These are phyloP conservation scores for Peniophora sp. DNA, from an alignment of 1,284 basidiomycete genomes.

Conservation along the genomic window DNA sequence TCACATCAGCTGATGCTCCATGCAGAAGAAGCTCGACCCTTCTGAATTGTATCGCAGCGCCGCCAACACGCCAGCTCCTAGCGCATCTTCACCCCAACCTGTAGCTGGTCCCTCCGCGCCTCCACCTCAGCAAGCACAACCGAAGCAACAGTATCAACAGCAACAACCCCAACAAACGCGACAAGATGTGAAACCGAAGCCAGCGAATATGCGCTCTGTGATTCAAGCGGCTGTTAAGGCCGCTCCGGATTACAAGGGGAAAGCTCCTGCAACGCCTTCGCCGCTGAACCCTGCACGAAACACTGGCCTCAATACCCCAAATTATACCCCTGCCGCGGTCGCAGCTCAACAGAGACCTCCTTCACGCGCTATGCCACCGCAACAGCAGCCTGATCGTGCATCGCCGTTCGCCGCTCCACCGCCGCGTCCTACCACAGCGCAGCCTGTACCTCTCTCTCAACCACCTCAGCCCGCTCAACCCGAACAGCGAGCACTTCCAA, in stretches of 20 bases:
- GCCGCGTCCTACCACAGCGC: too few relatives aligned
- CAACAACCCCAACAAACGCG: neutral
- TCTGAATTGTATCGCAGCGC: slow-evolving; percentile 69
- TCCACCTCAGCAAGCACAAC: neutral
- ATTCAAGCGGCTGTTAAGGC: slow-evolving; percentile 1
- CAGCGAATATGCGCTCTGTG: slow-evolving; percentile 13
- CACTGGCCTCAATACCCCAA: slow-evolving; percentile 2
- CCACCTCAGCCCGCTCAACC: too few relatives aligned
- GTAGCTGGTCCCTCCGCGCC: neutral
- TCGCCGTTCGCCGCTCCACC: too few relatives aligned
- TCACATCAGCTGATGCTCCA: neutral
- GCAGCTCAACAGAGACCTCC: neutral
- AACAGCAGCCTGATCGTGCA: too few relatives aligned
- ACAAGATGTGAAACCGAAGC: neutral
- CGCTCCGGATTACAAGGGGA: slow-evolving; percentile 16
- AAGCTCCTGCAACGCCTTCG: slow-evolving; percentile 2
- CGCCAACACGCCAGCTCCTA: slow-evolving; percentile 39
- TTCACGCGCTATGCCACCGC: too few relatives aligned
- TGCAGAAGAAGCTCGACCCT: slow-evolving; percentile 68
- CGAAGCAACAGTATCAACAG: too few relatives aligned
- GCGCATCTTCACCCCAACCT: slow-evolving; percentile 6
- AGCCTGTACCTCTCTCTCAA: too few relatives aligned
- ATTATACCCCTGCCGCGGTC: neutral
- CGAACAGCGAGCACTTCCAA: too few relatives aligned
- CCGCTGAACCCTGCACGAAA: neutral